Base-by-base conservation (phyloP, 768 basidiomycete genomes). In the Termitomyces sp. region DNA sequence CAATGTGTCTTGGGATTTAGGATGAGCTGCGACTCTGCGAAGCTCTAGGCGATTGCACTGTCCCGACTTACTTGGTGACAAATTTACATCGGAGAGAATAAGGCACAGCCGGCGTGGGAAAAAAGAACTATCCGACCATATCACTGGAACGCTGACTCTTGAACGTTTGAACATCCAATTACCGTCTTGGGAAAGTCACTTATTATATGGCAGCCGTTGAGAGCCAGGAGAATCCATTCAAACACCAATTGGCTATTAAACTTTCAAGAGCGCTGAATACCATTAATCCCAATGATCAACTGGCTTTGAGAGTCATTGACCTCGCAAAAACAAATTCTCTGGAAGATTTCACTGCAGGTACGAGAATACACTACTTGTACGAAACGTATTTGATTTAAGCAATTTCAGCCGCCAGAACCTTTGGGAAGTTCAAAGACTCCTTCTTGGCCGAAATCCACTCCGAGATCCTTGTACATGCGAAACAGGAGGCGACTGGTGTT, bases 351-450 rank as follows among this genome's bases (percentile, higher is more conserved):
- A 80, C 84, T 49, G 79, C 79, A 73, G 90, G 91, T 91, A 59
- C 49, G 77, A 68, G 18, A 18, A 56, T 55, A 38, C 40, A 9
- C 20, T 20, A 36, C 10, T 43, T 62, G 55, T 55, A 57, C 56
- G 44, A 18, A 26, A 50, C 23, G n/a, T 56, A 43, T 44, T 14
- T 20, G 32, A 20, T 46, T 61, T 55, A 46, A 61, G 56, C 40
- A 14, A 36, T 47, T 26, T 62, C 64, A 87, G 91, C 92, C 64
- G 88, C 89, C 36, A 82, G 79, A 62, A 76, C 87, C 35, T 95
- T 97, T 75, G 93, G 92, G 70, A 91, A 91, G 78, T 95, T 95
- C 69, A 80, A 87, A 68, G 83, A 86, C 68, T 83, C 86, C 38
- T 90, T 91, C 67, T 77, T 95, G 55, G 76, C 82, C 44, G 89